Conservation (phyloP, 2,329 filamentous ascomycete species). For the Fusarium xylarioides region DNA sequence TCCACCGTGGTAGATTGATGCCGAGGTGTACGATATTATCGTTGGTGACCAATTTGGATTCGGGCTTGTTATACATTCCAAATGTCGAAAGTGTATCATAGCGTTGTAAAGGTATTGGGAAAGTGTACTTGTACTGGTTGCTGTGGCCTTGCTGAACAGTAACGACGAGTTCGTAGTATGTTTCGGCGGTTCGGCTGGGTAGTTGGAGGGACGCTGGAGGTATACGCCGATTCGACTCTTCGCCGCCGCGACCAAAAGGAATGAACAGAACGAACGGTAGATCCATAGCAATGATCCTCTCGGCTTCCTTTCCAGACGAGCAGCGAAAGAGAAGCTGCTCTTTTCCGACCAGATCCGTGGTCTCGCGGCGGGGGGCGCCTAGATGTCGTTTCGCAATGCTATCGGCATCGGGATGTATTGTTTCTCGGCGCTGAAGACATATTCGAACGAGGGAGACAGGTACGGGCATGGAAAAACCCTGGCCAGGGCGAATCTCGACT, state of each 20-base stretch:
- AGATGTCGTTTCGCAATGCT: constrained; percentile 92
- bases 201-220: constrained; percentile 92
- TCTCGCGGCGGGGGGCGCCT: constrained; percentile 88
- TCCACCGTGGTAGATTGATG: constrained; percentile 94
- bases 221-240: constrained; percentile 88
- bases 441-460: constrained; percentile 93
- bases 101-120: constrained; percentile 88
- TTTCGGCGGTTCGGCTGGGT: constrained; percentile 93
- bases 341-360: constrained; percentile 92
- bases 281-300: constrained; percentile 94
- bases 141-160: constrained; percentile 90
- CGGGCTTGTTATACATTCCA: constrained; percentile 98
- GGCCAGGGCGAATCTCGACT: constrained; percentile 90
- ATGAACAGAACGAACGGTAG: constrained; percentile 97
- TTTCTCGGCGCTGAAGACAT: constrained; percentile 91
- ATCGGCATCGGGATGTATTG: constrained; percentile 95
- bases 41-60: constrained; percentile 83
- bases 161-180: constrained; percentile 95
- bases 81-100: constrained; percentile 98
- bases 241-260: constrained; percentile 88
- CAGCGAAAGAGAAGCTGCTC: constrained; percentile 93
- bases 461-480: constrained; percentile 88
- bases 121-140: constrained; percentile 88
- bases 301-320: constrained; percentile 81
- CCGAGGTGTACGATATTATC: constrained; percentile 93